Base-by-base conservation (phyloP, 805 yeast species). In the Candida awuae region DNA sequence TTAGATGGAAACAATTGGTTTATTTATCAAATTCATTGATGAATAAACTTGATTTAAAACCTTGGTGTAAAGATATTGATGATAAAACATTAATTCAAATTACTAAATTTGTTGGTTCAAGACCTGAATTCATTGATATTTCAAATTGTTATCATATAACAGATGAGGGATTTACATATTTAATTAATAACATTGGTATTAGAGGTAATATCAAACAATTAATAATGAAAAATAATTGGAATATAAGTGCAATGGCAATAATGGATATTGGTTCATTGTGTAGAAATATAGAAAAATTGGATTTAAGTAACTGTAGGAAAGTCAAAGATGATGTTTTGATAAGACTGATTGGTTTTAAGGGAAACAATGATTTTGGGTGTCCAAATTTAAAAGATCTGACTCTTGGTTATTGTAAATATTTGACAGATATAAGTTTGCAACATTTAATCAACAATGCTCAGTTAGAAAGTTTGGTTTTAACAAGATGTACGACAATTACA, bases 131-230 rank as follows among this genome's bases (percentile, higher is more conserved):
- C 13, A 74, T 83, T 32, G 72, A 81, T 50, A 68, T 83, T 14
- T 76, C 86, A 17, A 77, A 77, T 54, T 83, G 92, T 53, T 82
- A 77, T 62, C 88, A 83, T 54, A 66, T 83, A 7, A 80, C 88
- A 0, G 88, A 82, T 55, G 79, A 71, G 44, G 86, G 88, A 0
- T 83, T 83, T 55, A 70, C 77, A 32, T 77, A 76, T 51, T 64
- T 83, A 66, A 75, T 82, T 16, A 80, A 76, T 49, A 84, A 80
- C 48, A 68, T 80, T 39, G 87, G 87, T 2, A 75, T 79, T 48
- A 54, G 75, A 29, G 86, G 86, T 3, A 65, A 67, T 23, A 69
- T 83, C 32, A 63, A 65, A 38, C 58, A 60, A 8, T 60, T 83
- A 35, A 69, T 67, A 43, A 79, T 82, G 86, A 67, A 66, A 44